Evolutionary conservation across 148 eudicot genomes (phyloP).

Genomic region (Oxyria digyna): DNA sequence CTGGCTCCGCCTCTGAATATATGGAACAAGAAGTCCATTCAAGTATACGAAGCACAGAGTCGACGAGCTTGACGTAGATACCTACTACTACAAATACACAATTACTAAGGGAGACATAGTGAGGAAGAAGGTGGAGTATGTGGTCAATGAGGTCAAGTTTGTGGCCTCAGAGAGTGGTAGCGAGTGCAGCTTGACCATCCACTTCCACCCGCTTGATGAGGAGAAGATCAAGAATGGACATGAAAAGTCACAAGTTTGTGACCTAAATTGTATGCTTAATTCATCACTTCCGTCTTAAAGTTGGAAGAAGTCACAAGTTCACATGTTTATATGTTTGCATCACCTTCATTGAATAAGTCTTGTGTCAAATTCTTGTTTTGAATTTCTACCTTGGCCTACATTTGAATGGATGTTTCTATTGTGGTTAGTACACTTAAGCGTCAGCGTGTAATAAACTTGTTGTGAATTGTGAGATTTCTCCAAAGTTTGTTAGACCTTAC

Average conservation of each 20-base stretch:
- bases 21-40: not conserved
- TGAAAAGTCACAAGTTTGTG: conserved; percentile 11
- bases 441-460: not conserved
- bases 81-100: conserved; percentile 17
- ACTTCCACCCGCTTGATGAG: conserved; percentile 15
- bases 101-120: conserved; percentile 10
- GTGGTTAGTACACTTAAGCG: not conserved
- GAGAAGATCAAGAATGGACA: conserved; percentile 11
- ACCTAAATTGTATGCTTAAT: conserved; percentile 17
- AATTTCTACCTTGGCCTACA: not conserved
- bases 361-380: too few relatives aligned
- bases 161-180: conserved; percentile 10
- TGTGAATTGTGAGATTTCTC: not conserved
- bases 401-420: not conserved
- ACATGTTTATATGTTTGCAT: not conserved
- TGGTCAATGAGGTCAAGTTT: conserved; percentile 11
- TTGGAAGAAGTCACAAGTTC: not conserved
- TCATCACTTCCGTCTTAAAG: not conserved
- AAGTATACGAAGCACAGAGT: conserved; percentile 10
- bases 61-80: conserved; percentile 15
- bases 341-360: not conserved
- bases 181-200: conserved; percentile 10
- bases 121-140: conserved; percentile 7
- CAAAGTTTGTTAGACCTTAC: too few relatives aligned
- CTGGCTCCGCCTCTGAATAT: too few relatives aligned